These are phyloP conservation scores for Eucommia ulmoides DNA, from an alignment of 257 asterid genomes.

Conservation along the genomic window DNA sequence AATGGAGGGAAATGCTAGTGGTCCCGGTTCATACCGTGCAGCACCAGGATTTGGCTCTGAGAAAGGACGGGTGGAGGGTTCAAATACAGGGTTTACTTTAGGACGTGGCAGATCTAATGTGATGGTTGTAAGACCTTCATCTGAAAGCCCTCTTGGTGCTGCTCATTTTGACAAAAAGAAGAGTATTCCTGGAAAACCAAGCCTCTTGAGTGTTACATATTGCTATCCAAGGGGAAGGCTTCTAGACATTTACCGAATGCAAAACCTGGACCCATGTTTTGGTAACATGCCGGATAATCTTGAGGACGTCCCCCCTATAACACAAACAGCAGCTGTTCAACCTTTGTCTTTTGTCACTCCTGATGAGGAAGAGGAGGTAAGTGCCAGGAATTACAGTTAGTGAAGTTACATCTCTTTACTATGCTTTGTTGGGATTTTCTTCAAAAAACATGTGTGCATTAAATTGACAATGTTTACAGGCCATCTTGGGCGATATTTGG, in stretches of 20 bases:
- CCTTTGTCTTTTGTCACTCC: constrained; percentile 90
- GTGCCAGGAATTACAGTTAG: constrained; percentile 8
- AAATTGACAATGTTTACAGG: constrained; percentile 27
- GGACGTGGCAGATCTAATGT: constrained; percentile 86
- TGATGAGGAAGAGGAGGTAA: constrained; percentile 75
- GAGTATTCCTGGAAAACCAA: constrained; percentile 39
- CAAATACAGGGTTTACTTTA: constrained; percentile 65
- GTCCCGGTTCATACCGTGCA: constrained; percentile 55
- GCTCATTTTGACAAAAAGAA: constrained; percentile 30
- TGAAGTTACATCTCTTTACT: not conserved
- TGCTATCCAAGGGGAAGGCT: constrained; percentile 87
- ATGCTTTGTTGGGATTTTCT: not conserved
- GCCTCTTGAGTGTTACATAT: constrained; percentile 19
- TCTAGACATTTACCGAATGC: constrained; percentile 81
- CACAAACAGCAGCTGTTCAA: constrained; percentile 39
- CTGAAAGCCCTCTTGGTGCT: constrained; percentile 44
- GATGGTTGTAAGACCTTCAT: constrained; percentile 30
- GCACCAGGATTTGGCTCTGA: constrained; percentile 97
- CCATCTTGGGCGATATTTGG: constrained; percentile 55
- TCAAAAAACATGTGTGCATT: not conserved
- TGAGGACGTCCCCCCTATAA: constrained; percentile 58
- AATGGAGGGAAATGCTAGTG: constrained; percentile 69
- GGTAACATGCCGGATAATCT: constrained; percentile 34
- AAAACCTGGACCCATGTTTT: constrained; percentile 38
- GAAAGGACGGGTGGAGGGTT: constrained; percentile 65